phyloP scores from a whole-genome alignment of 495 filamentous ascomycete species.

The Umbilicaria muhlenbergii region DNA sequence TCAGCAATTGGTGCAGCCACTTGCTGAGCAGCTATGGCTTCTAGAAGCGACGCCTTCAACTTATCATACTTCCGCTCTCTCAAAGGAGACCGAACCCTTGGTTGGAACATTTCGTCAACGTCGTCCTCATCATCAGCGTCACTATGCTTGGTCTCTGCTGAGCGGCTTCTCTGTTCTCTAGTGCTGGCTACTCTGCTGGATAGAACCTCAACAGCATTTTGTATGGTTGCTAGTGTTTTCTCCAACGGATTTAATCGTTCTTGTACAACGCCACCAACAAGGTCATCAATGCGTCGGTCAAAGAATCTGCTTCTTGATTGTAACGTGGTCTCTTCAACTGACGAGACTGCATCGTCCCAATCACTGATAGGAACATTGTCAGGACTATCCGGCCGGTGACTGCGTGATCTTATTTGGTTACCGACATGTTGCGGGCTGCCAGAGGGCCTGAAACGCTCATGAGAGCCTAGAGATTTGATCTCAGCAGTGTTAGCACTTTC shows the following conservation, averaged over 20 bases:
- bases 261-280: constrained; percentile 67
- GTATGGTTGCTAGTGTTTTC: constrained; percentile 56
- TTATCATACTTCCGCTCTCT: constrained; percentile 69
- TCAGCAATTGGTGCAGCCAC: constrained; percentile 22
- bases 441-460: constrained; percentile 11
- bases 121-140: constrained; percentile 96
- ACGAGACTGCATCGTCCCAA: constrained; percentile 79
- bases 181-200: constrained; percentile 23
- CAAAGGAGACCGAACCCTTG: constrained; percentile 29
- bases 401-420: constrained; percentile 31
- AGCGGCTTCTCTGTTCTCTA: constrained; percentile 36
- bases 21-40: constrained; percentile 55
- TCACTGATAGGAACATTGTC: constrained; percentile 60
- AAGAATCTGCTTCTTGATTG: constrained; percentile 64
- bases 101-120: constrained; percentile 27
- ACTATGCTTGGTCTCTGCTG: constrained; percentile 53
- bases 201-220: constrained; percentile 43
- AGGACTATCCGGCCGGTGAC: constrained; percentile 49
- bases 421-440: constrained; percentile 10
- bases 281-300: constrained; percentile 68
- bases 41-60: constrained; percentile 62
- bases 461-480: constrained; percentile 7
- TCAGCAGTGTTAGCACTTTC: constrained; percentile 11
- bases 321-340: constrained; percentile 67
- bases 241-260: constrained; percentile 65